Evolutionary conservation across 495 filamentous ascomycete species (phyloP), one percentile per base, ranked within the genome.

Genomic region (Cairneyella variabilis): DNA sequence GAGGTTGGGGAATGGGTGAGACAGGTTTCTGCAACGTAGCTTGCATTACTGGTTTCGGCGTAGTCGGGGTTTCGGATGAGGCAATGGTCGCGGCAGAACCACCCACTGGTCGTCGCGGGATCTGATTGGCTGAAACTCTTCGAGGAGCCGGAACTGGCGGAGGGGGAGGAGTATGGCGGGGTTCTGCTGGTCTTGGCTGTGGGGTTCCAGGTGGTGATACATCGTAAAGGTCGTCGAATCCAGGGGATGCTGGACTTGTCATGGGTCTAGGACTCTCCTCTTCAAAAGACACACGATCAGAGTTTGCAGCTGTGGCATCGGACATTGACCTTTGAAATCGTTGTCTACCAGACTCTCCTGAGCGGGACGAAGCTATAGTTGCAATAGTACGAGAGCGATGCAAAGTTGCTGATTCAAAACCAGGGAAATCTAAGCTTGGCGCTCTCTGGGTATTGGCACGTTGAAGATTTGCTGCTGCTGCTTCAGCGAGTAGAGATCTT

Each of bases 121-220:
- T 66, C 44, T 47, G 57, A 26, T 55, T 60, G 51, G 63, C 49
- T 21, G 63, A 59, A 21, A 30, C 27, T 48, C 48, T 37, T 18
- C 12, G 16, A 14, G 47, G 3, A 1, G 14, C 17, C 8, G n/a
- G 45, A 5, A 8, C 23, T 11, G 22, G 9, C 4, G 20, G 1
- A 37, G 26, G 37, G 22, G 46, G 53, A 7, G 28, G 3, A 20
- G 26, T n/a, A 23, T 14, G 28, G 6, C 7, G 14, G 28, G 28
- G 28, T 32, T 6, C 28, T 14, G 14, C 6, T 32, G 28, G 28
- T 6, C 28, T 6, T 22, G 48, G 55, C 28, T 36, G 56, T 17
- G 72, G 75, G 6, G 77, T 72, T n/a, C 69, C 71, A 3, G 74
- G 73, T 1, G 77, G 77, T n/a, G 77, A 78, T 11, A 79, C 75